Conservation (phyloP, 164 flowering plant genomes). For the Umbellularia californica region DNA sequence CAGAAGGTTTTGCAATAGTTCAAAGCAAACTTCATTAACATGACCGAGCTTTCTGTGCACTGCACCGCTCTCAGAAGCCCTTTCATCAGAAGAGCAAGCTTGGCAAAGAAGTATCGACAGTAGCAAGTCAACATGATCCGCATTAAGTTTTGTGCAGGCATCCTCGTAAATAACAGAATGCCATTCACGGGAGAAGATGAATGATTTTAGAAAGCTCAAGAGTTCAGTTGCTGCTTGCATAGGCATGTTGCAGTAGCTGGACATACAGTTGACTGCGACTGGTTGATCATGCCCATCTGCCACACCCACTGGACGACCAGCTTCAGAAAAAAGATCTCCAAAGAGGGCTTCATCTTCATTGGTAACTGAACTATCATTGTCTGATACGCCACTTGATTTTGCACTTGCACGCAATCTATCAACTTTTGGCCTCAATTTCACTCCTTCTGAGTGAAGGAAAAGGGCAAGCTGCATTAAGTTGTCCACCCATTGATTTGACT, state of each 20-base stretch:
- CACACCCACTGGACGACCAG: constrained; percentile 66
- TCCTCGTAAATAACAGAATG: constrained; percentile 47
- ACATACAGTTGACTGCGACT: constrained; percentile 34
- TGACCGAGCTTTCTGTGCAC: constrained; percentile 40
- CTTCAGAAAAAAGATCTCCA: constrained; percentile 94
- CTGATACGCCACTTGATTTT: constrained; percentile 44
- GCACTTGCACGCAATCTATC: constrained; percentile 56
- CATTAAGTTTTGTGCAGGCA: constrained; percentile 51
- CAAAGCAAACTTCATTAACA: constrained; percentile 62
- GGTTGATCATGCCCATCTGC: constrained; percentile 65
- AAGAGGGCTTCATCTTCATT: constrained; percentile 98
- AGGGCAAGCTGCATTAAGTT: constrained; percentile 62
- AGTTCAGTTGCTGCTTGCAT: constrained; percentile 70
- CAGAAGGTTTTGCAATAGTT: constrained; percentile 59
- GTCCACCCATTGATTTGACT: constrained; percentile 69
- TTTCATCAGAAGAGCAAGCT: constrained; percentile 45
- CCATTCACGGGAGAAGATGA: constrained; percentile 69
- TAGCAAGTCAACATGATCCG: constrained; percentile 39
- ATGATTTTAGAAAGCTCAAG: constrained; percentile 49
- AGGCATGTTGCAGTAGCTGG: constrained; percentile 47
- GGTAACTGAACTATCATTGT: constrained; percentile 50
- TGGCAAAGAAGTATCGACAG: constrained; percentile 49
- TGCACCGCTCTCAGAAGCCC: constrained; percentile 29
- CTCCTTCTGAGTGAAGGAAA: constrained; percentile 81
- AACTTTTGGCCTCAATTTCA: constrained; percentile 56